phyloP scores from a whole-genome alignment of 192 early-diverging fungal species.

The Paraglomus brasilianum region DNA sequence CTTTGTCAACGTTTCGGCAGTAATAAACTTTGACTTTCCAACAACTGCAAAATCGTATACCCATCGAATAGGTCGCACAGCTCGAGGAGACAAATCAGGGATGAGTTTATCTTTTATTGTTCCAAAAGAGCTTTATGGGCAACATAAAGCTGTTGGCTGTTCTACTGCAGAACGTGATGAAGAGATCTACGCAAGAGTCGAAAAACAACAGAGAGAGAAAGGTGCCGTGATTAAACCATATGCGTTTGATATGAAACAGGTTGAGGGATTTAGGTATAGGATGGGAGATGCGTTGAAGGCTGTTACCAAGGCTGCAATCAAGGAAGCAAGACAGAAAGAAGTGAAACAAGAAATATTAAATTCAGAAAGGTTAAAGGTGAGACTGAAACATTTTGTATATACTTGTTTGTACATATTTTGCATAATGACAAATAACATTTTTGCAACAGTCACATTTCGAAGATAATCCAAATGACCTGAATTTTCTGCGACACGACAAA shows the following conservation, averaged over 20 bases:
- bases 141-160: constrained; percentile 36
- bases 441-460: constrained; percentile 91
- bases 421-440: no score
- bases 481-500: constrained; percentile 89
- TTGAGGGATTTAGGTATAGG: constrained; percentile 92
- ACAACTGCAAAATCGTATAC: constrained; percentile 79
- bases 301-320: constrained; percentile 73
- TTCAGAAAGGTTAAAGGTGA: constrained; percentile 88
- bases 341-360: constrained; percentile 93
- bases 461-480: constrained; percentile 91
- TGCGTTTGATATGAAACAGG: constrained; percentile 84
- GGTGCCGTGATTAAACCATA: constrained; percentile 70
- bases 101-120: constrained; percentile 87
- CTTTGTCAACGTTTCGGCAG: constrained; percentile 87
- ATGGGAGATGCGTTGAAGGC: constrained; percentile 79
- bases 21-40: constrained; percentile 99
- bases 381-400: no score
- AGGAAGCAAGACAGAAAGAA: constrained; percentile 93
- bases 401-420: no score
- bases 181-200: constrained; percentile 70
- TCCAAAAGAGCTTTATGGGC: constrained; percentile 45
- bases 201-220: constrained; percentile 58
- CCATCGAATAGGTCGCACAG: constrained; percentile 94
- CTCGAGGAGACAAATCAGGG: constrained; percentile 85
- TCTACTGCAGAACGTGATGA: constrained; percentile 54